A percentile compares a stretch with the other conserved stretches of the same genome.
Evolutionary conservation across 257 asterid species (phyloP).

Genomic region (Lantana camara): DNA sequence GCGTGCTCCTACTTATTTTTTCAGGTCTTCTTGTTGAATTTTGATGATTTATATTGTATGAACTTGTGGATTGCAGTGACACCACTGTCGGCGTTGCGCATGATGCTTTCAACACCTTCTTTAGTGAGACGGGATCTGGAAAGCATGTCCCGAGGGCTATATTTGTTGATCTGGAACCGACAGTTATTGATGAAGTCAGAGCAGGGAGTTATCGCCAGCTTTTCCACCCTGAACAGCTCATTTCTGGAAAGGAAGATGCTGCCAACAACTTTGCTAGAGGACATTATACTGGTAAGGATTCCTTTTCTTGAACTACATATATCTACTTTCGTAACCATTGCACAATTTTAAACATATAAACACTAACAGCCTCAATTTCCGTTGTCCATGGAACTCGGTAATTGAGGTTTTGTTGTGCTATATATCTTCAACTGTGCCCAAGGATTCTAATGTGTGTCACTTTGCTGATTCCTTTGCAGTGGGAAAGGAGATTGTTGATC

Average conservation of each 20-base stretch:
- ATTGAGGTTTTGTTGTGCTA: neutral
- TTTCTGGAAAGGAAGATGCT: slow-evolving; percentile 95
- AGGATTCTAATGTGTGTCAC: neutral
- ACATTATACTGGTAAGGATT: slow-evolving; percentile 68
- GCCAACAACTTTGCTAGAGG: slow-evolving; percentile 94
- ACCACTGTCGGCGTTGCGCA: slow-evolving; percentile 63
- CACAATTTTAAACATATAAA: neutral
- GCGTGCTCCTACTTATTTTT: neutral
- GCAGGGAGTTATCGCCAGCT: slow-evolving; percentile 88
- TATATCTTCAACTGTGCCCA: neutral
- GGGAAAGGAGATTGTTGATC: slow-evolving; percentile 86
- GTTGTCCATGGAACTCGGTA: neutral
- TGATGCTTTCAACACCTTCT: slow-evolving; percentile 92
- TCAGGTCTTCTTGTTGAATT: neutral
- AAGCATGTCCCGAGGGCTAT: slow-evolving; percentile 93
- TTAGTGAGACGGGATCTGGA: slow-evolving; percentile 89
- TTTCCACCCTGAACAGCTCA: slow-evolving; percentile 94
- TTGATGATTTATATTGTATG: slow-evolving; percentile 16
- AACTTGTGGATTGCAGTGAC: slow-evolving; percentile 65
- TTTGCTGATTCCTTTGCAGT: slow-evolving; percentile 44
- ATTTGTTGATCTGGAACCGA: slow-evolving; percentile 90
- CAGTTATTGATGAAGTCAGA: slow-evolving; percentile 87
- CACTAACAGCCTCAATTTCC: neutral
- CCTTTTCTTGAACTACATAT: neutral
- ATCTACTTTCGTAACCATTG: neutral